Percentiles rank a stretch among this genome's conserved stretches.
Conservation (phyloP, 805 yeast species). For the Tetrapisispora nanseiensis region DNA sequence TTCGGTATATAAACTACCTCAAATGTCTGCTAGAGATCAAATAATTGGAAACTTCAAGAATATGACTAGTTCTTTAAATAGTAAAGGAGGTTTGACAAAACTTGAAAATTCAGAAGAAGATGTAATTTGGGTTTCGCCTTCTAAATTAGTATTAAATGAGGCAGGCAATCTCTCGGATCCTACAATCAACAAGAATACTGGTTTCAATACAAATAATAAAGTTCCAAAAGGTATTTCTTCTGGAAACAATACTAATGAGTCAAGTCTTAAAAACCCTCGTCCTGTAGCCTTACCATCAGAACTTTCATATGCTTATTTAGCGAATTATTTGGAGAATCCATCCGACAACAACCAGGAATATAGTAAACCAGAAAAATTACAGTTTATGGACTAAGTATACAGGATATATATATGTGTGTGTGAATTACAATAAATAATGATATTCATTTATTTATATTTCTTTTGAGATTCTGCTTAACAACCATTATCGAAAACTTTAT, state of each 20-base stretch:
- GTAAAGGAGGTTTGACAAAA: background rate
- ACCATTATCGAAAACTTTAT: too few species aligned
- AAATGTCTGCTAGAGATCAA: background rate
- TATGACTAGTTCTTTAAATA: background rate
- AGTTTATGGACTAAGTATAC: background rate
- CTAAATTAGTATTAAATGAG: slow-evolving; percentile 21
- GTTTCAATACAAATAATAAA: background rate
- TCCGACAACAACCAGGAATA: slow-evolving; percentile 7
- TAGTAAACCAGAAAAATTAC: slow-evolving; percentile 4
- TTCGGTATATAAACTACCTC: slow-evolving; percentile 1
- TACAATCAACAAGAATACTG: too few species aligned
- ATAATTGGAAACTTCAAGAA: background rate
- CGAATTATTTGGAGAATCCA: slow-evolving; percentile 17
- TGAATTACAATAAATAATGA: too few species aligned
- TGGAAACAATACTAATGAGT: background rate
- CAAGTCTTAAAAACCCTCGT: background rate
- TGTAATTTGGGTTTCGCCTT: slow-evolving; percentile 29
- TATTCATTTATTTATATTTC: too few species aligned
- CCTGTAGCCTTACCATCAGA: slow-evolving; percentile 17
- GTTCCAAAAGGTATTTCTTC: background rate
- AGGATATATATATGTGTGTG: background rate
- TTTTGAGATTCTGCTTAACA: too few species aligned
- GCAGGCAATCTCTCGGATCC: slow-evolving; percentile 5
- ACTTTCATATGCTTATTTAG: slow-evolving; percentile 38
- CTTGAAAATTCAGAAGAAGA: slow-evolving; percentile 10